Evolutionary conservation across 2,329 filamentous ascomycete species (phyloP), one percentile per base, ranked within the genome.

Genomic region (Colletotrichum lupini): DNA sequence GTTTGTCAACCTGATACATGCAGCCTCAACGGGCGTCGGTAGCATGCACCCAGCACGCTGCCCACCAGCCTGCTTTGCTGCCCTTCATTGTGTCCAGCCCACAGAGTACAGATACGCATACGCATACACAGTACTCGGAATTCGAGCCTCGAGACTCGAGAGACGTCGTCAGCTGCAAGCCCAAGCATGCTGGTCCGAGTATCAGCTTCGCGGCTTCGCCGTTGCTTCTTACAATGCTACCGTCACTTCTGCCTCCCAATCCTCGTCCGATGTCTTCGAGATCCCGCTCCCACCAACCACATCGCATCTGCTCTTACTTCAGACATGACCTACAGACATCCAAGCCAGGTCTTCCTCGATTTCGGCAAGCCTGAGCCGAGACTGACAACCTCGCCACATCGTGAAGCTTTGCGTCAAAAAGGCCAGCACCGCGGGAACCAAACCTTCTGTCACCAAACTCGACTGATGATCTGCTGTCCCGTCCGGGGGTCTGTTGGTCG

Each of bases 321-420:
- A 16, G 57, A 35, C 28, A 22, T 49, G 37, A 30, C 35, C 24
- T 22, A 53, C 32, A 32, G 32, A 61, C 46, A 5, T 46, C 59
- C 16, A 63, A 16, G 24, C 53, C 57, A 46, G 37, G 69, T 59
- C 37, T 53, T 19, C 59, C 53, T 68, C 24, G 37, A 26, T 37
- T 35, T 59, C 58, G 65, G 69, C 52, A 63, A 68, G 59, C 22
- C 26, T 55, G 65, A 28, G 65, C 65, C 58, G 58, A 63, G 32
- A 14, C 53, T 46, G 65, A 55, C 65, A 68, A 22, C n/a, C 59
- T 69, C 59, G 59, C 55, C 7, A 53, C n/a, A 46, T 22, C 59
- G 42, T 55, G 14, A 22, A 67, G 5, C 42, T 53, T 30, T 28
- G 30, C 53, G 42, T 55, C 9, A 22, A 49, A 42, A 61, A 26